Conservation (phyloP, 2,329 filamentous ascomycete species). For the Epichloe uncinata region DNA sequence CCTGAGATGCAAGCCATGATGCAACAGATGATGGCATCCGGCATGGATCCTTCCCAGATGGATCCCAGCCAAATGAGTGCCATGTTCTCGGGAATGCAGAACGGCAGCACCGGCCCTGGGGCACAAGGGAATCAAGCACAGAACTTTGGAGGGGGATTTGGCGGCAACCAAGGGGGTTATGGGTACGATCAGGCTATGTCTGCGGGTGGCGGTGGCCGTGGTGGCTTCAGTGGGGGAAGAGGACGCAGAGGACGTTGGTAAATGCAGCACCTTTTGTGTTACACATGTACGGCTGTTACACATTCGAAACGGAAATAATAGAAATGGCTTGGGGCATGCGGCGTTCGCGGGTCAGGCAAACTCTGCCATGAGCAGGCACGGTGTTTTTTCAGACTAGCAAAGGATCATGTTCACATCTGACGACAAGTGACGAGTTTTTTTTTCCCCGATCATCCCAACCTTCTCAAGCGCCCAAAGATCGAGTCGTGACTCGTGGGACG, state of each 20-base stretch:
- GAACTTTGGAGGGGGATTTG: slow-evolving; percentile 38
- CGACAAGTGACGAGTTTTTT: no score
- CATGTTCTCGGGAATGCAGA: slow-evolving; percentile 48
- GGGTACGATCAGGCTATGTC: slow-evolving; percentile 36
- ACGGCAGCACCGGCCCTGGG: slow-evolving; percentile 27
- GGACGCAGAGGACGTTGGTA: slow-evolving; percentile 20
- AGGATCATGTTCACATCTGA: neutral
- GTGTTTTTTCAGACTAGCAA: neutral
- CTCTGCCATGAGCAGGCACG: neutral
- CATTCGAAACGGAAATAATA: neutral
- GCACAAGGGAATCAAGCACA: slow-evolving; percentile 37
- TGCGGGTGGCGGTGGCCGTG: slow-evolving; percentile 22
- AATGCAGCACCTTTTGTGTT: neutral
- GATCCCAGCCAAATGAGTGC: slow-evolving; percentile 43
- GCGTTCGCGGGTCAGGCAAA: slow-evolving; percentile 1
- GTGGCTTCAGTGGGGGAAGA: slow-evolving; percentile 16
- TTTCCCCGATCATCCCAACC: no score
- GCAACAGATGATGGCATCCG: slow-evolving; percentile 55
- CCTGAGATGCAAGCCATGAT: slow-evolving; percentile 57
- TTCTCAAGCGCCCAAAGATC: no score
- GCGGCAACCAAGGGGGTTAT: slow-evolving; percentile 38
- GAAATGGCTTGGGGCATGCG: neutral
- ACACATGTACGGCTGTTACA: neutral
- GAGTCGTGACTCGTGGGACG: no score
- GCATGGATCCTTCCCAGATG: slow-evolving; percentile 55